A percentile compares a stretch with the other conserved stretches of the same genome.
These are phyloP conservation scores for Chimonanthus praecox DNA, from an alignment of 164 flowering plant genomes.

Conservation along the genomic window DNA sequence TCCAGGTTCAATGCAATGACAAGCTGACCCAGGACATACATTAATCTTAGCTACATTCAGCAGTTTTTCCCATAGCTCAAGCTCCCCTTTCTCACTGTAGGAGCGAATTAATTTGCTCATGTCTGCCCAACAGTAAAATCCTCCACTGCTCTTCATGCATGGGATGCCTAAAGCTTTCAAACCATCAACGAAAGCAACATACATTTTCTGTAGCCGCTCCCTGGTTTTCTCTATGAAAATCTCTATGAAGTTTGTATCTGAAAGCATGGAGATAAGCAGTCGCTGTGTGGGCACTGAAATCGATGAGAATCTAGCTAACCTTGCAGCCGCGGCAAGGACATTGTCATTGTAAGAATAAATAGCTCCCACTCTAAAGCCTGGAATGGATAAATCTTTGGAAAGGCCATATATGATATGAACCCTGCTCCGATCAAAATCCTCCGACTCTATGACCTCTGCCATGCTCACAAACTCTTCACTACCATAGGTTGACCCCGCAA, in stretches of 20 bases:
- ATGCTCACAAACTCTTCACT: constrained; percentile 78
- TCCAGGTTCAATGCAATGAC: constrained; percentile 97
- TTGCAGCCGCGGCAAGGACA: constrained; percentile 65
- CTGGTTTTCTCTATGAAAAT: constrained; percentile 34
- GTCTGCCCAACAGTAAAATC: constrained; percentile 92
- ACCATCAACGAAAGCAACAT: constrained; percentile 44
- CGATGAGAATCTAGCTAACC: constrained; percentile 68
- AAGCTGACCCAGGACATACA: constrained; percentile 76
- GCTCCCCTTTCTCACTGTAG: constrained; percentile 92
- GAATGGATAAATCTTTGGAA: constrained; percentile 72
- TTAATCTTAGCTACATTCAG: constrained; percentile 70
- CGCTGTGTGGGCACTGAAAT: constrained; percentile 68
- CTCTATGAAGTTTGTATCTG: constrained; percentile 51
- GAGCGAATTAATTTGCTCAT: constrained; percentile 72
- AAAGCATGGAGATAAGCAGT: constrained; percentile 67
- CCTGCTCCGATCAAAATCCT: constrained; percentile 58
- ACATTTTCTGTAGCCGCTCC: constrained; percentile 46
- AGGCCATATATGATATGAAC: constrained; percentile 78
- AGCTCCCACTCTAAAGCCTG: constrained; percentile 64
- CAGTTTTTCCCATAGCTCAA: constrained; percentile 88
- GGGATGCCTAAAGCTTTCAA: constrained; percentile 57
- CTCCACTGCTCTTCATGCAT: constrained; percentile 63
- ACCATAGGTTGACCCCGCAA: constrained; percentile 71
- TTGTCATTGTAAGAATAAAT: constrained; percentile 66
- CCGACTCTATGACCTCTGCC: constrained; percentile 63